These are phyloP conservation scores for Brettanomyces sp. DNA, from an alignment of 805 yeast genomes.

Conservation along the genomic window DNA sequence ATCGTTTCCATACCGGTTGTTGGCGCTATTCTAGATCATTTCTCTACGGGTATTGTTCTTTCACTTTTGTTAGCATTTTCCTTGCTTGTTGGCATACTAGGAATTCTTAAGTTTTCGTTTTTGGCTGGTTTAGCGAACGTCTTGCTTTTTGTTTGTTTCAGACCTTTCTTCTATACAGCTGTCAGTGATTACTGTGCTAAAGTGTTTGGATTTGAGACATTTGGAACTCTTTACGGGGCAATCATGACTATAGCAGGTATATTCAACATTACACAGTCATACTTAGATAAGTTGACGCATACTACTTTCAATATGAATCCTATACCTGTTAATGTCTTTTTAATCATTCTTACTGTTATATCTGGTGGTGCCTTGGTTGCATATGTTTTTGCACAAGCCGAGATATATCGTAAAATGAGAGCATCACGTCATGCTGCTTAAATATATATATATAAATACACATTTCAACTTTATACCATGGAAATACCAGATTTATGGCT, in stretches of 20 bases:
- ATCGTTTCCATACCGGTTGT: slow-evolving; percentile 45
- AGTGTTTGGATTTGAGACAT: slow-evolving; percentile 53
- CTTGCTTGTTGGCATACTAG: slow-evolving; percentile 37
- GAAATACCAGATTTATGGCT: no score
- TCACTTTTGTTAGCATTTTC: slow-evolving; percentile 31
- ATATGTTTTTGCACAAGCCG: slow-evolving; percentile 28
- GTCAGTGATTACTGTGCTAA: slow-evolving; percentile 52
- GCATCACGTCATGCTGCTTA: background rate
- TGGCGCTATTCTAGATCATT: slow-evolving; percentile 41
- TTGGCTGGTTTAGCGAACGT: slow-evolving; percentile 36
- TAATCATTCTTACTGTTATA: slow-evolving; percentile 31
- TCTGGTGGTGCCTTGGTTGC: slow-evolving; percentile 33
- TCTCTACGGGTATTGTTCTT: slow-evolving; percentile 37
- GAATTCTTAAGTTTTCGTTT: slow-evolving; percentile 31
- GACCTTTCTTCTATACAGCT: slow-evolving; percentile 53
- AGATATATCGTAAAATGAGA: slow-evolving; percentile 9
- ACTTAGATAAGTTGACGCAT: slow-evolving; percentile 41
- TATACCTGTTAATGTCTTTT: slow-evolving; percentile 35
- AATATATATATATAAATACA: no score
- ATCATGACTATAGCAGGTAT: slow-evolving; percentile 45
- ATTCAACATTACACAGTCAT: slow-evolving; percentile 38
- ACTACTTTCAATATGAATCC: slow-evolving; percentile 47
- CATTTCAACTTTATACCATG: no score
- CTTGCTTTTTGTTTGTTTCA: slow-evolving; percentile 38
- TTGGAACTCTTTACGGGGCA: slow-evolving; percentile 51